Conservation (phyloP, 108 stramenopile species). For the Cyclotella atomus region DNA sequence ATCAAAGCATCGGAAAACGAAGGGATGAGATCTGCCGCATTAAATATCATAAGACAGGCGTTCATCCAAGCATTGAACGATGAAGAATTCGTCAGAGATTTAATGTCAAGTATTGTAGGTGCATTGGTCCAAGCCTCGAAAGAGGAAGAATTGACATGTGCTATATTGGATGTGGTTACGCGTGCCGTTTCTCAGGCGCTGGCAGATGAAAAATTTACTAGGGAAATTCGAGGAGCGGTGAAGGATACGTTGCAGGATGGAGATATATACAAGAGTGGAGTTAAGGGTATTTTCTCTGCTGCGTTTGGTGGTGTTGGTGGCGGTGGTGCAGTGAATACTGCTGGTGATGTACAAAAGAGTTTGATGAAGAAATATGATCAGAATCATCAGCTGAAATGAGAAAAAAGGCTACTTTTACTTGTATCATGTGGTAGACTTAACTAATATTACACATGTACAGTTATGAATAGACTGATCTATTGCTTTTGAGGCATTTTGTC, state of each 20-base stretch:
- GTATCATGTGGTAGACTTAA: too few species aligned
- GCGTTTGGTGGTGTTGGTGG: conserved; percentile 12
- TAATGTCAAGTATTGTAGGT: conserved; percentile 30
- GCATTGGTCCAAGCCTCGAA: conserved; percentile 30
- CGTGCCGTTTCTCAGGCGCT: conserved; percentile 26
- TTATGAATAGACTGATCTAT: neutral
- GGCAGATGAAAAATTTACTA: conserved; percentile 24
- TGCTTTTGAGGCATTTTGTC: conserved; percentile 41
- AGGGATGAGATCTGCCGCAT: neutral
- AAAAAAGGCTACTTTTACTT: too few species aligned
- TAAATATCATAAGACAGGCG: conserved; percentile 12
- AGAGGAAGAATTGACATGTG: conserved; percentile 24
- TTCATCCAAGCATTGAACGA: conserved; percentile 29
- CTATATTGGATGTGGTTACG: conserved; percentile 24
- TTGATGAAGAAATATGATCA: conserved; percentile 8
- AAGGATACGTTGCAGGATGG: conserved; percentile 27
- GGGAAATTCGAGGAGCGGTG: conserved; percentile 24
- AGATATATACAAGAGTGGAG: conserved; percentile 30
- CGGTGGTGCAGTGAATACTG: too few species aligned
- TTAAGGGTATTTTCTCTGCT: conserved; percentile 25
- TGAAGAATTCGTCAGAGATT: conserved; percentile 26
- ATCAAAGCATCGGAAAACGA: conserved; percentile 33
- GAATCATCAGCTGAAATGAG: neutral
- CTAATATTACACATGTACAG: too few species aligned
- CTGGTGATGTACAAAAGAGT: conserved; percentile 1